Base-by-base conservation (phyloP, 1,139 yeast species). In the Candida albicans region DNA sequence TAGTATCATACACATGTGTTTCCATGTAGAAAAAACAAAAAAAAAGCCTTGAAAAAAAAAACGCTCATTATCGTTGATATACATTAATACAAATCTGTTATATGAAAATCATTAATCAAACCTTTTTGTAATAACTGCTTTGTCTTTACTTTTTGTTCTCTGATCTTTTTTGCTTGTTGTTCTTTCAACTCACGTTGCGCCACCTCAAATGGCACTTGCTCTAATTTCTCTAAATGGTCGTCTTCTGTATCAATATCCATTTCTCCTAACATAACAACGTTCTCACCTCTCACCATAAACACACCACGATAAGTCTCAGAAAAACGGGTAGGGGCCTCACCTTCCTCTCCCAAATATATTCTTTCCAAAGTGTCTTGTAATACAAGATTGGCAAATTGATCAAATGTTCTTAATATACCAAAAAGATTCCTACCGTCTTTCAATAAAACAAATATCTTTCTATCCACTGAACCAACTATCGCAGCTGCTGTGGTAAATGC, bases 401-500 rank as follows among this genome's bases (percentile, higher is more conserved):
- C 99, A 65, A 93, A 93, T 1, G 98, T 90, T 65, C 99, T 79
- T 54, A 93, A 73, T 26, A 91, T 88, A 28, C 99, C 99, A 63
- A 88, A 85, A 34, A 93, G 71, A 55, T 84, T 83, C 55, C 95
- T 79, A 30, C 98, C 98, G 61, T 91, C 99, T 61, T 96, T 84
- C 53, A 93, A 73, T 39, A 89, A 77, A 8, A 90, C 96, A 55
- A 89, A 84, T 33, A 89, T 85, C 57, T 84, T 84, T 63, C 96
- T 81, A 64, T 93, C 98, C 15, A 93, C 96, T 14, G 95, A 85
- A 25, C 96, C 96, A 37, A 93, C 90, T 44, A 93, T 81, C 26
- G 96, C 96, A 1, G 98, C 98, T 0, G 98, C 96, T 1, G 99
- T 93, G 42, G 98, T 93, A 69, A 91, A 93, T 28, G 95, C 90